phyloP scores from a whole-genome alignment of 2,329 filamentous ascomycete genomes.

The Magnaporthiopsis rhizophila region DNA sequence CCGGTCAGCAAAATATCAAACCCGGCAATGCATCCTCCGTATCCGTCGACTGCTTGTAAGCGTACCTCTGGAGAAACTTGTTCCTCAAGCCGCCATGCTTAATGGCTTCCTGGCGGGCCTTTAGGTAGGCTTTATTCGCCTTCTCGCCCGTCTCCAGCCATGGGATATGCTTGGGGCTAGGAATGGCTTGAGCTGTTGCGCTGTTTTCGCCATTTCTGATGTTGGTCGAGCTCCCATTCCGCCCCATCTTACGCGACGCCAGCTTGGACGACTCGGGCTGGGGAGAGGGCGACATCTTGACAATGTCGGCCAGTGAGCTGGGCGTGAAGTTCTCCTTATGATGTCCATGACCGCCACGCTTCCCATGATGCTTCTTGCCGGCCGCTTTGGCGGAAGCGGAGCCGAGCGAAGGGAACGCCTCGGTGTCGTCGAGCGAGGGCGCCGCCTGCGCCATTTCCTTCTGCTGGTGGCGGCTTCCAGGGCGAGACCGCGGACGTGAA shows the following conservation, averaged over 20 bases:
- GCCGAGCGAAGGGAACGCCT: conserved; percentile 87
- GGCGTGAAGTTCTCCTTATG: conserved; percentile 61
- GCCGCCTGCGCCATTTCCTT: conserved; percentile 57
- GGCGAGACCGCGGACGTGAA: conserved; percentile 70
- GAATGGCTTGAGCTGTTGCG: conserved; percentile 72
- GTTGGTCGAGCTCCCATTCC: conserved; percentile 58
- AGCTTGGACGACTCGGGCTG: conserved; percentile 48
- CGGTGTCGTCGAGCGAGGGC: conserved; percentile 82
- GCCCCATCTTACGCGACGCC: conserved; percentile 49
- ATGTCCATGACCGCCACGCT: conserved; percentile 74
- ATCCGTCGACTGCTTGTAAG: background rate
- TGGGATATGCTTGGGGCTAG: conserved; percentile 82
- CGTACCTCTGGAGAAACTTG: conserved; percentile 87
- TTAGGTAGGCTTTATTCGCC: conserved; percentile 90
- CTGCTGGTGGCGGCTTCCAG: conserved; percentile 71
- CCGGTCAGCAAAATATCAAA: background rate
- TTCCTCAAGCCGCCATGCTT: conserved; percentile 94
- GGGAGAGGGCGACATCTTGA: conserved; percentile 91
- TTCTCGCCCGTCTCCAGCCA: conserved; percentile 92
- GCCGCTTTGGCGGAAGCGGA: conserved; percentile 61
- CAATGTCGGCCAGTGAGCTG: conserved; percentile 83
- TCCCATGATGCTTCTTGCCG: conserved; percentile 88
- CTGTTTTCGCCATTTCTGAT: conserved; percentile 68
- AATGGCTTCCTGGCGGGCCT: conserved; percentile 90
- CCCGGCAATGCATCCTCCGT: too few relatives aligned